phyloP scores from a whole-genome alignment of 139 green algal genomes.

The Auxenochlorella pyrenoidosa region DNA sequence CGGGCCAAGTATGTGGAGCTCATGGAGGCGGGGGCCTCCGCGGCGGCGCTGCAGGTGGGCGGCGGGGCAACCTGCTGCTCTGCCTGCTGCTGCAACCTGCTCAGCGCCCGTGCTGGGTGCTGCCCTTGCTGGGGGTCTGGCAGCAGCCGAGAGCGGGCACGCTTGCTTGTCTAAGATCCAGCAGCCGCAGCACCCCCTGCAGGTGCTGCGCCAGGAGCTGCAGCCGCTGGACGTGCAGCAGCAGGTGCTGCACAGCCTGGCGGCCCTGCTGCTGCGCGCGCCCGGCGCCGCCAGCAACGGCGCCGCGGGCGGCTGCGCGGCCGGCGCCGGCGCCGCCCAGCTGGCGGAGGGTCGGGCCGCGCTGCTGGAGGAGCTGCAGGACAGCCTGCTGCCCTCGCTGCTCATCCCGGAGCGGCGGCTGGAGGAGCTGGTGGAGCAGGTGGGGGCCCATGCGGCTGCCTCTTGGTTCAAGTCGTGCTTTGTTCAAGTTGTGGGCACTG shows the following conservation, averaged over 20 bases:
- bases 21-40: conserved; percentile 37
- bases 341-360: conserved; percentile 30
- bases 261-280: conserved; percentile 24
- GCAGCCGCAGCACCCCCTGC: too few relatives aligned
- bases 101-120: too few relatives aligned
- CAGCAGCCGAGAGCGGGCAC: background rate
- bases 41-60: conserved; percentile 39
- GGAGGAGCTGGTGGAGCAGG: conserved; percentile 80
- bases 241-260: conserved; percentile 50
- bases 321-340: background rate
- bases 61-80: too few relatives aligned
- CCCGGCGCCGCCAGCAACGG: background rate
- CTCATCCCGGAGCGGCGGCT: conserved; percentile 78
- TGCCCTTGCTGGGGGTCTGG: too few relatives aligned
- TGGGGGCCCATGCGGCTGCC: background rate
- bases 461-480: too few relatives aligned
- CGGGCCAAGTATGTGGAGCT: conserved; percentile 69
- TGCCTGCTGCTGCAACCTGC: too few relatives aligned
- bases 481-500: background rate
- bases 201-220: conserved; percentile 54
- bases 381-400: conserved; percentile 51
- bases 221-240: conserved; percentile 53
- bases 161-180: too few relatives aligned
- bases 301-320: too few relatives aligned
- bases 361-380: conserved; percentile 50